These are phyloP conservation scores for Plasmopara viticola DNA, from an alignment of 352 stramenopile species.

Conservation along the genomic window DNA sequence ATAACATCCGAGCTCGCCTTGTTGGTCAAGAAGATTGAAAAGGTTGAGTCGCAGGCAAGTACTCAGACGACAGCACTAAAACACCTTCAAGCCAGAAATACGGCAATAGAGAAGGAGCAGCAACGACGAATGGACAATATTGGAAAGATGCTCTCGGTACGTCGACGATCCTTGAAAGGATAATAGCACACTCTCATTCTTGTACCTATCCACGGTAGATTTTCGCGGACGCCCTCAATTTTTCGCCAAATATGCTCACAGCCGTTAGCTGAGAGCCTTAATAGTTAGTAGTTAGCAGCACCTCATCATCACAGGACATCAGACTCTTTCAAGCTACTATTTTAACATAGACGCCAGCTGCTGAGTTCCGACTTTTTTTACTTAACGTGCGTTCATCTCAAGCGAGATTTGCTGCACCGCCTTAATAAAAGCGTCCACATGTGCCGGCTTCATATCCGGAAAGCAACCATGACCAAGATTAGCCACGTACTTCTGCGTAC, in stretches of 20 bases:
- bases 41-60: slow-evolving; percentile 38
- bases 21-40: slow-evolving; percentile 51
- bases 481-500: slow-evolving; percentile 93
- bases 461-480: slow-evolving; percentile 98
- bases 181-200: not conserved
- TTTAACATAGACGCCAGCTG: slow-evolving; percentile 11
- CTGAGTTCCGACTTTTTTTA: not conserved
- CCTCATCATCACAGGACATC: slow-evolving; percentile 2
- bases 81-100: slow-evolving; percentile 45
- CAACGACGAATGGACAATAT: slow-evolving; percentile 68
- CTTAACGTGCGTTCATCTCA: slow-evolving; percentile 65
- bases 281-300: slow-evolving; percentile 5
- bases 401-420: slow-evolving; percentile 92
- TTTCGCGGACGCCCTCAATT: slow-evolving; percentile 63
- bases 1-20: slow-evolving; percentile 33
- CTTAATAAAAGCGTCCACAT: slow-evolving; percentile 95
- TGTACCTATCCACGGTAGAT: slow-evolving; percentile 22
- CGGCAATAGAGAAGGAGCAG: slow-evolving; percentile 61
- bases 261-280: not conserved
- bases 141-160: slow-evolving; percentile 68
- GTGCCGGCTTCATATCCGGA: slow-evolving; percentile 91
- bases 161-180: slow-evolving; percentile 1
- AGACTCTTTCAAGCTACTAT: slow-evolving; percentile 13
- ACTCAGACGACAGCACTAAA: slow-evolving; percentile 32
- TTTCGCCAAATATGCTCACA: too few relatives aligned